Evolutionary conservation across 2,329 filamentous ascomycete species (phyloP).

Genomic region (Exophiala spinifera): DNA sequence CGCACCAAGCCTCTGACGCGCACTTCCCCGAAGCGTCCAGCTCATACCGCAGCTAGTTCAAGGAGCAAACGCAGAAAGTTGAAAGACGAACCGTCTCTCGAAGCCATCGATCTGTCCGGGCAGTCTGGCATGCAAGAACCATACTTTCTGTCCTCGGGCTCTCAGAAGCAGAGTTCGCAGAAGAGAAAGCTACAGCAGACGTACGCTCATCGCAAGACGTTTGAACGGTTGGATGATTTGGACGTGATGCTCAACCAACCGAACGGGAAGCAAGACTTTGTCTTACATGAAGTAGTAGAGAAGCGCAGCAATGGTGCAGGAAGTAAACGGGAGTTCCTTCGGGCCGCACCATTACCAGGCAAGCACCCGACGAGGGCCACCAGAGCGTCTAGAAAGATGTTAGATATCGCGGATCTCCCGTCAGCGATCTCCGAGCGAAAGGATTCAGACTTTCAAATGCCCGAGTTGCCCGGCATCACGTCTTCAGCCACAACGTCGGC

Average conservation of each 20-base stretch:
- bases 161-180: constrained; percentile 11
- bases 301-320: not conserved
- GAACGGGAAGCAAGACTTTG: constrained; percentile 1
- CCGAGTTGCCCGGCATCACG: constrained; percentile 16
- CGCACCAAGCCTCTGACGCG: constrained; percentile 22
- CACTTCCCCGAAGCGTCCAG: constrained; percentile 10
- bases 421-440: not conserved
- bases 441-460: constrained; percentile 9
- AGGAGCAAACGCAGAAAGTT: constrained; percentile 21
- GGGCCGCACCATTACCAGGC: constrained; percentile 2
- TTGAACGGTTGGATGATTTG: constrained; percentile 10
- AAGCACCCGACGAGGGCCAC: not conserved
- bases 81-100: constrained; percentile 3
- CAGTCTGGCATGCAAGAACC: not conserved
- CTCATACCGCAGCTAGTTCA: constrained; percentile 11
- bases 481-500: constrained; percentile 12
- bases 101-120: not conserved
- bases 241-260: not conserved
- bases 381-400: not conserved
- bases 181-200: constrained; percentile 15
- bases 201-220: constrained; percentile 16
- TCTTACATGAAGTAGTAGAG: constrained; percentile 8
- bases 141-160: constrained; percentile 7
- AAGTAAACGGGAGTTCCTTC: constrained; percentile 7
- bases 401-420: constrained; percentile 8